Conservation (phyloP, 2,329 filamentous ascomycete species). For the Fusarium longipes region DNA sequence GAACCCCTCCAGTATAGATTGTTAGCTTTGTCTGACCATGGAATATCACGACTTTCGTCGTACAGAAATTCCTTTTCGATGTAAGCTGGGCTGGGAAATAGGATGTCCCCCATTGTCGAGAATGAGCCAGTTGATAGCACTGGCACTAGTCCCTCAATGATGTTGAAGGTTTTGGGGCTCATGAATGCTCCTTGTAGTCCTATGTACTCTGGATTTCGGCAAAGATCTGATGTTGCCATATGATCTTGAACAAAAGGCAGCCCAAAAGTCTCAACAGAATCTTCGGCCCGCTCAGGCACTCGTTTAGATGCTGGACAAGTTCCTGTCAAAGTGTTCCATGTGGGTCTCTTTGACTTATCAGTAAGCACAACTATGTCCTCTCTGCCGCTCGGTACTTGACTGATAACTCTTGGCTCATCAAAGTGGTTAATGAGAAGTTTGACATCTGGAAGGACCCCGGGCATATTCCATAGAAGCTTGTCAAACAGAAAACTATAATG, state of each 20-base stretch:
- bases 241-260: slow-evolving; percentile 54
- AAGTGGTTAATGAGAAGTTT: slow-evolving; percentile 60
- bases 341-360: slow-evolving; percentile 44
- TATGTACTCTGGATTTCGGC: slow-evolving; percentile 57
- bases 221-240: slow-evolving; percentile 52
- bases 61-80: slow-evolving; percentile 57
- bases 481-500: slow-evolving; percentile 50
- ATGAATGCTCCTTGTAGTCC: slow-evolving; percentile 58
- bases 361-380: slow-evolving; percentile 31
- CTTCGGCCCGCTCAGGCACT: background rate
- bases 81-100: slow-evolving; percentile 64
- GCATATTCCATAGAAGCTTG: slow-evolving; percentile 43
- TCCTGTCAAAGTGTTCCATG: slow-evolving; percentile 50
- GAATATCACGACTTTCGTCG: slow-evolving; percentile 52
- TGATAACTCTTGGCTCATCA: slow-evolving; percentile 59
- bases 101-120: slow-evolving; percentile 63
- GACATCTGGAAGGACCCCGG: slow-evolving; percentile 50
- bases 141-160: slow-evolving; percentile 57
- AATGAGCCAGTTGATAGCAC: slow-evolving; percentile 58
- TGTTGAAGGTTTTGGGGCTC: slow-evolving; percentile 56
- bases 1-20: slow-evolving; percentile 69
- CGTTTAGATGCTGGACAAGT: slow-evolving; percentile 38
- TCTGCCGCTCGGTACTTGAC: slow-evolving; percentile 32
- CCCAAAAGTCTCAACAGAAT: slow-evolving; percentile 37
- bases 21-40: slow-evolving; percentile 62